phyloP scores from a whole-genome alignment of 2,329 filamentous ascomycete genomes.

The Paecilomyces niveus region DNA sequence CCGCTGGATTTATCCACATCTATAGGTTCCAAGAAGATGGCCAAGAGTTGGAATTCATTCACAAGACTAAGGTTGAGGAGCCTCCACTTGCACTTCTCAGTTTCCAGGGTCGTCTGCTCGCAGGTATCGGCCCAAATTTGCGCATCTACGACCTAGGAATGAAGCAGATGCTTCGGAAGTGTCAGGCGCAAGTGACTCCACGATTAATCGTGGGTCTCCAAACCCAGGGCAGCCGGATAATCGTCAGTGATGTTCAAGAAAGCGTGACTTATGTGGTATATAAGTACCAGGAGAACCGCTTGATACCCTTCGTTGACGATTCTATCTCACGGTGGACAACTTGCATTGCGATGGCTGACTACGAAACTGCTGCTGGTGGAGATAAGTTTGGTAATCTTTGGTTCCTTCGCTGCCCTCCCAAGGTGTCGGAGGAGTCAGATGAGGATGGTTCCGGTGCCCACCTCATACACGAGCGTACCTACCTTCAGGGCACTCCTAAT shows the following conservation, averaged over 20 bases:
- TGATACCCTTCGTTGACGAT: slow-evolving; percentile 92
- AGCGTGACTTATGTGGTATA: slow-evolving; percentile 89
- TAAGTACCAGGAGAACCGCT: slow-evolving; percentile 81
- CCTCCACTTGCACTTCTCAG: slow-evolving; percentile 83
- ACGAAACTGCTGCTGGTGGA: slow-evolving; percentile 87
- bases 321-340: slow-evolving; percentile 85
- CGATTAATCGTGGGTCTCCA: slow-evolving; percentile 83
- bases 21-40: slow-evolving; percentile 86
- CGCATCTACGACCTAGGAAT: slow-evolving; percentile 90
- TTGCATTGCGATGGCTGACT: slow-evolving; percentile 89
- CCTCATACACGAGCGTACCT: slow-evolving; percentile 81
- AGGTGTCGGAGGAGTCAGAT: slow-evolving; percentile 81
- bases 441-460: slow-evolving; percentile 87
- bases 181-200: slow-evolving; percentile 70
- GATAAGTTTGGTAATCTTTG: slow-evolving; percentile 98
- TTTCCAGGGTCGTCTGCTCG: slow-evolving; percentile 84
- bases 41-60: slow-evolving; percentile 84
- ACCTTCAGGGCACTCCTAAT: slow-evolving; percentile 83
- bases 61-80: slow-evolving; percentile 88
- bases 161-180: slow-evolving; percentile 85
- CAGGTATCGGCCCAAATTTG: slow-evolving; percentile 76
- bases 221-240: slow-evolving; percentile 82
- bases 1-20: slow-evolving; percentile 79
- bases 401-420: slow-evolving; percentile 79
- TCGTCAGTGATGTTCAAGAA: slow-evolving; percentile 89